Evolutionary conservation across 2,329 filamentous ascomycete species (phyloP), one percentile per base, ranked within the genome.

Genomic region (Nemania abortiva): DNA sequence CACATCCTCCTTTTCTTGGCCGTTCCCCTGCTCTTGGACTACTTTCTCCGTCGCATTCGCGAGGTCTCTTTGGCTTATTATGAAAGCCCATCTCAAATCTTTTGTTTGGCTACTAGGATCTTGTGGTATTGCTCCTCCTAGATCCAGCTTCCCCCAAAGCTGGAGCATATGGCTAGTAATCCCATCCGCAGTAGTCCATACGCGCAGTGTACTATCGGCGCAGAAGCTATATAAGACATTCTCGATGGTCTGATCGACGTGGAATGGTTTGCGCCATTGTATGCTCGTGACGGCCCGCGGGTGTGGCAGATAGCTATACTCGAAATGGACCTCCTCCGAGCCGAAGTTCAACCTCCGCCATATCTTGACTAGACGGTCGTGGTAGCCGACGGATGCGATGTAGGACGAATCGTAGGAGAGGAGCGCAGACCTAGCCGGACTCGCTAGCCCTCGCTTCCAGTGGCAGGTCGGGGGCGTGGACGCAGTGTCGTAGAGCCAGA

Each of bases 151-250:
- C 1, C 90, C 91, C 90, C 95, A 97, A 45, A 97, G 86, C 64
- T 92, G 89, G 77, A 98, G 84, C 5, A 92, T 88, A 61, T 93
- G 90, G 13, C 90, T 84, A 22, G 90, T 88, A 74, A 92, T 88
- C 45, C 89, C 87, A 69, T 97, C 93, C 5, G 89, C 90, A 9
- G 91, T 87, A 0, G 91, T 91, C 95, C 95, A 99, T 49, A 98
- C 87, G 54, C 95, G 89, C 70, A 98, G 83, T 58, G 91, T 84
- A 66, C 91, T 90, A 78, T 99, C 96, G 15, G 89, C 87, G 74
- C 94, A 97, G 72, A 95, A 89, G 0, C 96, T 97, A 77, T 97
- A 98, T 1, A 99, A 86, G 0, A 97, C 91, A 79, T 97, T 96
- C 47, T 96, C 92, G 64, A 91, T 88, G 6, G 89, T 90, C 77